Percentiles rank a stretch among this genome's conserved stretches.
phyloP scores from a whole-genome alignment of 768 basidiomycete genomes.

The Hypholoma fasciculare region DNA sequence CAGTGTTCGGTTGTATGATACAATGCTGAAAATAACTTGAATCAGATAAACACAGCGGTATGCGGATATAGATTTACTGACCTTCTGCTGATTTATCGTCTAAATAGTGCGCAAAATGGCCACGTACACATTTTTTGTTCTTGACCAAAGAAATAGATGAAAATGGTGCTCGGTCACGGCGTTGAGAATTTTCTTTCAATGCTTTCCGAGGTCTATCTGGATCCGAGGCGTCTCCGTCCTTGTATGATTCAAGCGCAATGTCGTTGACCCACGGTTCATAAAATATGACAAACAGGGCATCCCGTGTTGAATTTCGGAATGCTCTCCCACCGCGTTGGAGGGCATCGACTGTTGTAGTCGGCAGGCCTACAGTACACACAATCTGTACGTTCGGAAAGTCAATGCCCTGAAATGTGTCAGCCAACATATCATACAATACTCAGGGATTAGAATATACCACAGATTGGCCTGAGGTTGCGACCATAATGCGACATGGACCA shows the following conservation, averaged over 20 bases:
- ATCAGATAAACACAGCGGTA: too few species aligned
- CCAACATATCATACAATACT: too few species aligned
- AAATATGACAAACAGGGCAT: constrained; percentile 17
- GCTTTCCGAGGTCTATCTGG: constrained; percentile 12
- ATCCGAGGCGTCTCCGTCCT: constrained; percentile 1
- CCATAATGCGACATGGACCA: too few species aligned
- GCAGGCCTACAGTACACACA: constrained; percentile 19
- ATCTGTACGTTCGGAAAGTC: constrained; percentile 22
- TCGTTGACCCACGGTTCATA: constrained; percentile 12
- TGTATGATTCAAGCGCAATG: not conserved
- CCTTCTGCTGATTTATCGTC: constrained; percentile 8
- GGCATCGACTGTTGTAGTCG: constrained; percentile 9
- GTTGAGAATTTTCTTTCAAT: not conserved
- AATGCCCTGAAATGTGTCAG: too few species aligned
- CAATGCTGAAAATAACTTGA: too few species aligned
- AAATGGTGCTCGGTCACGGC: constrained; percentile 7
- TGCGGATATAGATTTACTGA: not conserved
- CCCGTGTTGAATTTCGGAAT: constrained; percentile 8
- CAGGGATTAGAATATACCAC: too few species aligned
- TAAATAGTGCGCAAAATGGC: constrained; percentile 14
- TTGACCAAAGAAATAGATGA: not conserved
- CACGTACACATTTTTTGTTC: not conserved
- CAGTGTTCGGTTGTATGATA: too few species aligned
- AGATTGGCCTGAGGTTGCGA: too few species aligned
- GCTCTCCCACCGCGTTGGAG: constrained; percentile 20